Evolutionary conservation across 768 basidiomycete genomes (phyloP).

Genomic region (Rhodotorula paludigena): DNA sequence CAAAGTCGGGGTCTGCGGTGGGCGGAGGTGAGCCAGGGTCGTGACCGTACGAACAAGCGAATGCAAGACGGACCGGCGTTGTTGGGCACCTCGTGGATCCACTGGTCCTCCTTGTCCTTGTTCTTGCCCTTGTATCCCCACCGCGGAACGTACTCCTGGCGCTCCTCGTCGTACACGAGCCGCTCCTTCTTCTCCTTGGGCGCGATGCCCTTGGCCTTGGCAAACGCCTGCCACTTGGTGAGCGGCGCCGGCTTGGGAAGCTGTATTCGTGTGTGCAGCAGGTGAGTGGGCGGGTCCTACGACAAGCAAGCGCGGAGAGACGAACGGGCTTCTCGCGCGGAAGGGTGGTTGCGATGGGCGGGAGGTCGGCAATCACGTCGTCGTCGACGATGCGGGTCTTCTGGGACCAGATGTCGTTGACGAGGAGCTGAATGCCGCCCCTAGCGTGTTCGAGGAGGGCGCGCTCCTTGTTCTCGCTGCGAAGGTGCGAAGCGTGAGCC

Average conservation of each 20-base stretch:
- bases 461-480: slow-evolving; percentile 69
- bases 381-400: slow-evolving; percentile 67
- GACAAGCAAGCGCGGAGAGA: neutral
- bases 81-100: slow-evolving; percentile 83
- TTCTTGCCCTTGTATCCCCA: slow-evolving; percentile 87
- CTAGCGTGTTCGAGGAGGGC: slow-evolving; percentile 73
- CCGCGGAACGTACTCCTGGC: slow-evolving; percentile 80
- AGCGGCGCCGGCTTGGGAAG: slow-evolving; percentile 84
- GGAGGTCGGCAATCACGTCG: slow-evolving; percentile 77
- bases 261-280: neutral
- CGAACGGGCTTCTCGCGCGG: slow-evolving; percentile 74
- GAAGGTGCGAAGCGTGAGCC: neutral
- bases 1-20: slow-evolving; percentile 63
- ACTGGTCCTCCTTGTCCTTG: slow-evolving; percentile 75
- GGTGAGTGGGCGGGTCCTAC: neutral
- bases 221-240: slow-evolving; percentile 97
- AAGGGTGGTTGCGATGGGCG: slow-evolving; percentile 66
- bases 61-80: slow-evolving; percentile 65
- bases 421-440: slow-evolving; percentile 73
- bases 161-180: slow-evolving; percentile 89
- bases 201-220: slow-evolving; percentile 81
- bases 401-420: slow-evolving; percentile 73
- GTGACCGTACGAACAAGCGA: neutral
- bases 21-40: neutral
- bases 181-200: slow-evolving; percentile 69